Base-by-base conservation (phyloP, 257 asterid species). In the Lantana camara region DNA sequence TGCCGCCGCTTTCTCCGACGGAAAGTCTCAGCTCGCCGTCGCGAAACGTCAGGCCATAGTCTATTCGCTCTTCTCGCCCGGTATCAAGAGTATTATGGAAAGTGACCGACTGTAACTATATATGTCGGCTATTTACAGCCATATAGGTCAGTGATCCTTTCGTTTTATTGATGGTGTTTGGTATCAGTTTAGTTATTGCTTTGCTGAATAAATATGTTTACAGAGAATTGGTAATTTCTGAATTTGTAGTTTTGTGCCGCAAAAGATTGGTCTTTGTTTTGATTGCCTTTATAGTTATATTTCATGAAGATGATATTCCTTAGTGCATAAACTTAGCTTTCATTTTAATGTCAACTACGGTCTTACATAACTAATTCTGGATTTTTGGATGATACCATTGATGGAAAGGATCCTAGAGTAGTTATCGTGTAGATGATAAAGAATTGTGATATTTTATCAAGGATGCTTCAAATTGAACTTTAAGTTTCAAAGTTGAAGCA, bases 31-130 rank as follows among this genome's bases (percentile, higher is more conserved):
- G 83, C 97, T 94, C 34, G 86, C 64, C 49, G 76, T 94, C 14
- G 96, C 95, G 57, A 82, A 85, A 63, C 78, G 97, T 20, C 99
- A 94, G 82, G 90, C 93, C 42, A 17, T 85, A 9, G 80, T 94
- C 48, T 88, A 94, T 74, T 80, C 93, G 12, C 95, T 84, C 68
- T 88, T 87, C 32, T 76, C 95, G 11, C 90, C 99, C 13, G 59
- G 73, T 37, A 68, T 69, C 63, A 94, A 88, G 77, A 93, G 79
- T 80, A 74, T 94, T 53, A 87, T 94, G 96, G 99, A 94, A 77
- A 63, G 76, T 64, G 48, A 82, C 37, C 80, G 32, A 45, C 69
- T 71, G 5, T 63, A 68, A n/a, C n/a, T n/a, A n/a, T n/a, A n/a
- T n/a, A 78, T 47, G 58, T 54, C 47, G 32, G 32, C 32, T 27